These are phyloP conservation scores for Populus trichocarpa DNA, from an alignment of 441 rosid genomes.

Conservation along the genomic window DNA sequence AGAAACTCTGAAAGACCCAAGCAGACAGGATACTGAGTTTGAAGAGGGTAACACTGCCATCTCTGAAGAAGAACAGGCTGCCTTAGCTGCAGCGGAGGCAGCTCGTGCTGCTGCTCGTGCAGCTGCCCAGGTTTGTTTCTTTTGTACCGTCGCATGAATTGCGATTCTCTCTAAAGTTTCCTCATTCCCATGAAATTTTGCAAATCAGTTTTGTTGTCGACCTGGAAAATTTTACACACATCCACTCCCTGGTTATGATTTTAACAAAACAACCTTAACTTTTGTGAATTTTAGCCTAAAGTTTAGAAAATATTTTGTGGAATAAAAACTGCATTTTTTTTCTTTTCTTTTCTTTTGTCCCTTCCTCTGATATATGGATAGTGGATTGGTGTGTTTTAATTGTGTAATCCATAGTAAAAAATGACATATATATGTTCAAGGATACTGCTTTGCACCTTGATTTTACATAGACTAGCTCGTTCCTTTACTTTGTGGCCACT, in stretches of 20 bases:
- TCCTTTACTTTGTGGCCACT: neutral
- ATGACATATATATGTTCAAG: slow-evolving; percentile 1
- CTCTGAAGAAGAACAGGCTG: slow-evolving; percentile 95
- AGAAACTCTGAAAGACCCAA: slow-evolving; percentile 27
- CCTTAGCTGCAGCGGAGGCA: slow-evolving; percentile 90
- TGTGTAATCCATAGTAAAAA: neutral
- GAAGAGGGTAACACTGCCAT: slow-evolving; percentile 46
- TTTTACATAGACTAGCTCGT: neutral
- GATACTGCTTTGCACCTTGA: neutral
- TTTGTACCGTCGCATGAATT: neutral
- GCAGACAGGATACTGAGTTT: slow-evolving; percentile 36
- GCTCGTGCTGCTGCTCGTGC: slow-evolving; percentile 76
- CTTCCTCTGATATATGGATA: neutral
- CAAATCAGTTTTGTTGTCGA: neutral
- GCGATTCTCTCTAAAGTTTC: neutral
- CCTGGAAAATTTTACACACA: neutral
- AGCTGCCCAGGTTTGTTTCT: slow-evolving; percentile 86
- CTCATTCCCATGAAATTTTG: neutral
- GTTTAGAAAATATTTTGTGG: neutral
- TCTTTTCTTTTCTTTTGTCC: neutral
- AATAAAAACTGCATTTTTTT: slow-evolving; percentile 10
- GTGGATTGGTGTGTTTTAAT: neutral
- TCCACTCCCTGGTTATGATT: neutral
- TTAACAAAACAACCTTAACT: neutral
- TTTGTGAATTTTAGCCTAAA: neutral